Evolutionary conservation across 805 yeast genomes (phyloP).

Genomic region (Saccharomycopsis amapae): DNA sequence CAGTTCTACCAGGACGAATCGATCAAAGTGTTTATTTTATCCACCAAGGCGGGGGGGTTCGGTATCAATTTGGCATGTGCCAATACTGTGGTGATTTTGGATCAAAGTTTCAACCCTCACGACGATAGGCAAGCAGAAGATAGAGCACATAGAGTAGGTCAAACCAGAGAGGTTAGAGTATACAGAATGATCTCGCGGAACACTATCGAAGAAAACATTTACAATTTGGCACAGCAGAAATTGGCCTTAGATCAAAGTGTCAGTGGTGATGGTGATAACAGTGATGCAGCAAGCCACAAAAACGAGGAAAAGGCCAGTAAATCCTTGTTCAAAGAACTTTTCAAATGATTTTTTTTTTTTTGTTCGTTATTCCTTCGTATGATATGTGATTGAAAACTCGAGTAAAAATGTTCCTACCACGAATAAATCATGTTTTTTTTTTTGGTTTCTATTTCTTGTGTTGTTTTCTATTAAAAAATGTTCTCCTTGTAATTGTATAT

Average conservation of each 20-base stretch:
- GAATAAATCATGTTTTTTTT: no score
- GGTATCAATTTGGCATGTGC: conserved; percentile 97
- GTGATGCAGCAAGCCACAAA: background rate
- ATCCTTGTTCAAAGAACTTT: conserved; percentile 14
- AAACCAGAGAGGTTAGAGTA: conserved; percentile 75
- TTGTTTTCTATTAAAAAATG: no score
- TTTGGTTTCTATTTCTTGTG: no score
- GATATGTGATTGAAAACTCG: no score
- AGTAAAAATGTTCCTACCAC: no score
- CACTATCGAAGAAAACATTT: conserved; percentile 85
- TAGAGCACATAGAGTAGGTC: conserved; percentile 97
- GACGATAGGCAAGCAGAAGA: conserved; percentile 99
- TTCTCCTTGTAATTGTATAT: no score
- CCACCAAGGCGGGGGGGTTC: conserved; percentile 98
- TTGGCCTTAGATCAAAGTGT: conserved; percentile 59
- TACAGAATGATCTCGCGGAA: conserved; percentile 62
- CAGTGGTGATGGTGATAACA: conserved; percentile 11
- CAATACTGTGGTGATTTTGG: conserved; percentile 83
- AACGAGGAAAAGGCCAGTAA: conserved; percentile 11
- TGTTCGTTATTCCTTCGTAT: no score
- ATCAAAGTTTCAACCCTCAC: conserved; percentile 94
- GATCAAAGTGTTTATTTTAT: conserved; percentile 79
- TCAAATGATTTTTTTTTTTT: no score
- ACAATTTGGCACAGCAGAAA: conserved; percentile 81
- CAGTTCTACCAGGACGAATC: conserved; percentile 73